phyloP scores from a whole-genome alignment of 139 green algal genomes.

The Asterochloris sp. region DNA sequence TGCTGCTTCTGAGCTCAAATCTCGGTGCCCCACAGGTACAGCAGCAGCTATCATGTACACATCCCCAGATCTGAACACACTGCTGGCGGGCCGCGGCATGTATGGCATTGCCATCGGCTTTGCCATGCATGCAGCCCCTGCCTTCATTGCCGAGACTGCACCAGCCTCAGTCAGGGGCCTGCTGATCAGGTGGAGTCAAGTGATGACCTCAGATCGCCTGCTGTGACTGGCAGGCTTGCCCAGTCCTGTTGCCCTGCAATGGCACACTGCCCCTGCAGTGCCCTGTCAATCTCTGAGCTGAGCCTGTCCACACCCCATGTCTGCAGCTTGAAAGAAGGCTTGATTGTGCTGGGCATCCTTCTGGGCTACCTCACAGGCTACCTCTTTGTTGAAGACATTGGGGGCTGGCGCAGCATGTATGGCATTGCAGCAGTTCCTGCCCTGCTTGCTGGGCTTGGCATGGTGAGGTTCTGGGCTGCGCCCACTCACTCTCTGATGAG shows the following conservation, averaged over 20 bases:
- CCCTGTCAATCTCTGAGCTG: not conserved
- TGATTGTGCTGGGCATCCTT: conserved; percentile 88
- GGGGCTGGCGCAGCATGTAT: conserved; percentile 84
- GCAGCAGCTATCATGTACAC: conserved; percentile 30
- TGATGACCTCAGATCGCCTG: not conserved
- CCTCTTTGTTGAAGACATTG: conserved; percentile 47
- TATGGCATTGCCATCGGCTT: conserved; percentile 92
- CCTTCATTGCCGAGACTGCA: conserved; percentile 90
- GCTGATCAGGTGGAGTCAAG: conserved; percentile 49
- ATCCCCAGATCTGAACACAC: conserved; percentile 32
- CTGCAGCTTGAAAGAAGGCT: conserved; percentile 70
- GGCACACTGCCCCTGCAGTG: no score
- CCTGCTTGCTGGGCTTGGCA: conserved; percentile 49
- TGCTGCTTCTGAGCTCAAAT: not conserved
- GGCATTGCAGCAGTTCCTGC: conserved; percentile 42
- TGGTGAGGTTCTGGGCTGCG: conserved; percentile 27
- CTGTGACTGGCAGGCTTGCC: no score
- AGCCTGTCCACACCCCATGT: not conserved
- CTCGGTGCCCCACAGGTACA: conserved; percentile 24
- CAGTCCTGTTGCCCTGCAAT: no score
- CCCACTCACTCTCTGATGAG: not conserved
- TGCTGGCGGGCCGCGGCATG: conserved; percentile 57
- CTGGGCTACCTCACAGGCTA: conserved; percentile 68
- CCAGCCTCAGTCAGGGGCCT: conserved; percentile 66
- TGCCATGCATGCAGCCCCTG: conserved; percentile 89